These are phyloP conservation scores for Mariannaea elegans DNA, from an alignment of 2,329 filamentous ascomycete genomes.

Conservation along the genomic window DNA sequence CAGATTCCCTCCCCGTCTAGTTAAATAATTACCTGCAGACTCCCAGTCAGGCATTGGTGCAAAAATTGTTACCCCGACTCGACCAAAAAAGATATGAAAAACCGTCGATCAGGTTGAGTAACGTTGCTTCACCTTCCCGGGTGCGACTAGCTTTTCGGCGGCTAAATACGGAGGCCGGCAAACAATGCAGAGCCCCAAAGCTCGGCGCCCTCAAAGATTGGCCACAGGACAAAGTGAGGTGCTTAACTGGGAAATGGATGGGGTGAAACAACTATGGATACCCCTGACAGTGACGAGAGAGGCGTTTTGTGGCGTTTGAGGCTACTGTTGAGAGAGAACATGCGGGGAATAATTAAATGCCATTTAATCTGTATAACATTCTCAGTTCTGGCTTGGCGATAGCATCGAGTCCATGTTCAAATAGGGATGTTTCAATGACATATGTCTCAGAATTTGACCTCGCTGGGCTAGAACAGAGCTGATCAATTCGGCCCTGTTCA, in stretches of 20 bases:
- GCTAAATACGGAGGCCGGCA: slow-evolving; percentile 9
- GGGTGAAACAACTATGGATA: background rate
- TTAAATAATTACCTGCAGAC: too few relatives aligned
- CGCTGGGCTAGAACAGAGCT: too few relatives aligned
- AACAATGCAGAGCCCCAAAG: background rate
- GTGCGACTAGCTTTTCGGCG: background rate
- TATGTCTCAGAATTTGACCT: too few relatives aligned
- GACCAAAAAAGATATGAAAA: background rate
- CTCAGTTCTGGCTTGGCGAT: background rate
- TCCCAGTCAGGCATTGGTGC: background rate
- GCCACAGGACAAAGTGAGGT: background rate
- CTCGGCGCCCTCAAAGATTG: background rate
- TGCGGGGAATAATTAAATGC: slow-evolving; percentile 1
- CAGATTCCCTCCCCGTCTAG: too few relatives aligned
- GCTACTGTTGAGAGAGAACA: background rate
- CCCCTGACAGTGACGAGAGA: background rate
- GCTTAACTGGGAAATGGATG: background rate
- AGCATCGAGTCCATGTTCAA: too few relatives aligned
- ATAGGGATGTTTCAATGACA: too few relatives aligned
- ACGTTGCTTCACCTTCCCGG: background rate
- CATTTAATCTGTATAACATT: background rate
- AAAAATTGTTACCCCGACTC: slow-evolving; percentile 4
- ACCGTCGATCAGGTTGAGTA: background rate
- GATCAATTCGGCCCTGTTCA: too few relatives aligned
- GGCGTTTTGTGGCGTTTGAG: background rate